Percentiles rank a stretch among this genome's conserved stretches.
Evolutionary conservation across 2,329 filamentous ascomycete species (phyloP).

Genomic region (Fusarium hostae): DNA sequence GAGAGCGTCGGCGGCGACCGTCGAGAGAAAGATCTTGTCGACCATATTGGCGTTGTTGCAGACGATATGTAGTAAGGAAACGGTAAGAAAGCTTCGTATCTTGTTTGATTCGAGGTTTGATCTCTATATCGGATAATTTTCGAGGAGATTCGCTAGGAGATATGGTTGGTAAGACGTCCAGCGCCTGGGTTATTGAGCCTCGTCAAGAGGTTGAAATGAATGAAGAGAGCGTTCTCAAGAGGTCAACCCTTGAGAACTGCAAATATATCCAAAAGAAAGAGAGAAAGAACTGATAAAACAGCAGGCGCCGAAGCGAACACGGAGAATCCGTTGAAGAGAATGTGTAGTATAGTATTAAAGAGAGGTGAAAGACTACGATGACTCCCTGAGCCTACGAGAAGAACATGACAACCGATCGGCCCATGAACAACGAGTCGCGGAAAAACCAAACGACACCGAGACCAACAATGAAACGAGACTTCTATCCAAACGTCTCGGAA

Average conservation of each 20-base stretch:
- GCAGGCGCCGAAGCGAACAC: slow-evolving; percentile 30
- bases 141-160: slow-evolving; percentile 3
- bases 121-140: slow-evolving; percentile 2
- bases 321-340: slow-evolving; percentile 22
- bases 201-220: slow-evolving; percentile 40
- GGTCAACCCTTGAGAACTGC: slow-evolving; percentile 25
- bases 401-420: slow-evolving; percentile 4
- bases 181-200: slow-evolving; percentile 38
- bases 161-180: slow-evolving; percentile 39
- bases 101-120: not conserved
- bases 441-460: slow-evolving; percentile 33
- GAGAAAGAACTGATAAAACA: slow-evolving; percentile 11
- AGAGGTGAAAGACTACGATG: slow-evolving; percentile 7
- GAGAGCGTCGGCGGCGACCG: slow-evolving; percentile 60
- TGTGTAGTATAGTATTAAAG: slow-evolving; percentile 27
- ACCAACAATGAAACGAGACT: slow-evolving; percentile 39
- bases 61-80: not conserved
- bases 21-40: slow-evolving; percentile 65
- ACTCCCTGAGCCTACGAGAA: slow-evolving; percentile 5
- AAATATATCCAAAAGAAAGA: slow-evolving; percentile 22
- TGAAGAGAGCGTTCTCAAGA: slow-evolving; percentile 20
- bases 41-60: slow-evolving; percentile 54
- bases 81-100: not conserved
- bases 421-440: slow-evolving; percentile 7
- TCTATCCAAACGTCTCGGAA: slow-evolving; percentile 40